Evolutionary conservation across 2,329 filamentous ascomycete species (phyloP).

Genomic region (Botryosphaeria dothidea): DNA sequence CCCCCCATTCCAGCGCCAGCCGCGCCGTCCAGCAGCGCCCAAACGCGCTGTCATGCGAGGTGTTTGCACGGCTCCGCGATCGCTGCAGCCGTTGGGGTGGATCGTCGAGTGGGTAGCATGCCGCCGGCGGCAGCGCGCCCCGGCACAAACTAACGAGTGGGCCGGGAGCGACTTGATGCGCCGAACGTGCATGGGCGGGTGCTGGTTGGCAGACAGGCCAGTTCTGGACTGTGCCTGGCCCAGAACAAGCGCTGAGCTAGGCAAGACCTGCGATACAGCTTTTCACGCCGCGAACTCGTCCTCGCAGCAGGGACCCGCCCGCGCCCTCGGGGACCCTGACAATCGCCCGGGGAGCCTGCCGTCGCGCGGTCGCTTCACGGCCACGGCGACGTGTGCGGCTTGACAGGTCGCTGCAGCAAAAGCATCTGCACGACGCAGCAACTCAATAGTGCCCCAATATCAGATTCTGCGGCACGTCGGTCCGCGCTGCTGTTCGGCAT

Average conservation of each 20-base stretch:
- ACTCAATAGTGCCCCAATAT: slow-evolving; percentile 2
- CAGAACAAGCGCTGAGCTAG: not conserved
- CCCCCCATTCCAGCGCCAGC: not conserved
- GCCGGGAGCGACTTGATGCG: slow-evolving; percentile 1
- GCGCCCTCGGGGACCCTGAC: not conserved
- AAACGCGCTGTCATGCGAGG: not conserved
- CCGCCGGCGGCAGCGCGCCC: not conserved
- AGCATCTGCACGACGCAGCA: not conserved
- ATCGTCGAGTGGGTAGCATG: slow-evolving; percentile 6
- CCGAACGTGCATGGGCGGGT: not conserved
- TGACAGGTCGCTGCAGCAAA: not conserved
- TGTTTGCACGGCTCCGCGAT: slow-evolving; percentile 13
- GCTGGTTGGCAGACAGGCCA: not conserved
- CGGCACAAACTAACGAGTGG: not conserved
- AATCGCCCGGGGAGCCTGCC: not conserved
- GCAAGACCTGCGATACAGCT: too few relatives aligned
- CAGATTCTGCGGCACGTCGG: slow-evolving; percentile 9
- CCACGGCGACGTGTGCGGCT: too few relatives aligned
- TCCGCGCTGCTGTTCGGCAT: not conserved
- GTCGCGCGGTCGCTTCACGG: too few relatives aligned
- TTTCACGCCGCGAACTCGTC: not conserved
- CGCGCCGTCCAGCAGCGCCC: not conserved
- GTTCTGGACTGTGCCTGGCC: not conserved
- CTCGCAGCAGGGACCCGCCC: not conserved
- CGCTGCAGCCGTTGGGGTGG: slow-evolving; percentile 11